phyloP scores from a whole-genome alignment of 495 filamentous ascomycete genomes.

The Margaritispora aquatica region DNA sequence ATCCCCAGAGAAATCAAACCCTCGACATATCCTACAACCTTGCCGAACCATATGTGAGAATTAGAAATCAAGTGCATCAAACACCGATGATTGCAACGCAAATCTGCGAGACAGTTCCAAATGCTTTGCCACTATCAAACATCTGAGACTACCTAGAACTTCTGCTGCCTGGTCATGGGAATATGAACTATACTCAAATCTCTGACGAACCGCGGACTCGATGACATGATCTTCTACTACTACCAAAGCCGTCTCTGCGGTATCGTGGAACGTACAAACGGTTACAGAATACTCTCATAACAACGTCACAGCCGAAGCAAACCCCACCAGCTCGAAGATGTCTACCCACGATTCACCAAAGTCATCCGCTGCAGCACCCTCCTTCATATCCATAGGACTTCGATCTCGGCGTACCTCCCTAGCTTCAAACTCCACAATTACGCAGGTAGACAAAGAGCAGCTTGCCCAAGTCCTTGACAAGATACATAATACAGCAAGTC shows the following conservation, averaged over 20 bases:
- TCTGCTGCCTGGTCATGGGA: not conserved
- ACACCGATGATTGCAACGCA: not conserved
- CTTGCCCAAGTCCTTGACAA: constrained; percentile 71
- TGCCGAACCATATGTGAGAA: not conserved
- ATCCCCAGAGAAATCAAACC: not conserved
- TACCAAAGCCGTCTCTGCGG: constrained; percentile 13
- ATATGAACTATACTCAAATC: not conserved
- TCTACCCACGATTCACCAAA: constrained; percentile 21
- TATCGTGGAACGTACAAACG: not conserved
- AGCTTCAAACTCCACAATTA: constrained; percentile 50
- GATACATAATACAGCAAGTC: constrained; percentile 77
- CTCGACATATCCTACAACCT: not conserved
- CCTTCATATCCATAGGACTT: constrained; percentile 22
- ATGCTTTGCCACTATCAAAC: not conserved
- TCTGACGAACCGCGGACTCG: not conserved
- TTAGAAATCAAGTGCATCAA: not conserved
- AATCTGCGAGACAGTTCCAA: not conserved
- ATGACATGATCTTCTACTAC: constrained; percentile 13
- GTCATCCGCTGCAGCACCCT: not conserved
- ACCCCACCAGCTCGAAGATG: constrained; percentile 11
- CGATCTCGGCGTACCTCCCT: constrained; percentile 58
- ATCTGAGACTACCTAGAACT: not conserved
- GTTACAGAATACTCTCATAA: not conserved
- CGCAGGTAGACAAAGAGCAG: constrained; percentile 57
- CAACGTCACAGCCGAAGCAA: not conserved